These are phyloP conservation scores for Santalum album DNA, from an alignment of 164 flowering plant species.

Conservation along the genomic window DNA sequence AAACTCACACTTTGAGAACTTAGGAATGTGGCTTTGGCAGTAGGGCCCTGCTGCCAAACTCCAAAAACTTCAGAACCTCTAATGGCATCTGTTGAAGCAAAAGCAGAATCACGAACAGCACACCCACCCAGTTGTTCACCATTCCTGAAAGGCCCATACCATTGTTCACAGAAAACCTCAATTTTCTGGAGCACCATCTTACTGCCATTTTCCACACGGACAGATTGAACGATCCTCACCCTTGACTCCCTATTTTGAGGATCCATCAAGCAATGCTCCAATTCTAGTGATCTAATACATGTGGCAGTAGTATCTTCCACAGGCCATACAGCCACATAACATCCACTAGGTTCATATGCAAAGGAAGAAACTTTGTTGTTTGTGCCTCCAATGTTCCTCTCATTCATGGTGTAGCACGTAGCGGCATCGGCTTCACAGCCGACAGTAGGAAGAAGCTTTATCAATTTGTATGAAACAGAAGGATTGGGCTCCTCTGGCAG, in stretches of 20 bases:
- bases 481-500: slow-evolving; percentile 15
- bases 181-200: slow-evolving; percentile 27
- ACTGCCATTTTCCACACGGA: slow-evolving; percentile 24
- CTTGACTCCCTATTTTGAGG: slow-evolving; percentile 65
- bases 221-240: slow-evolving; percentile 63
- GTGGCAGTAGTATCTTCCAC: slow-evolving; percentile 13
- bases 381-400: slow-evolving; percentile 45
- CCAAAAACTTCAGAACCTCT: slow-evolving; percentile 50
- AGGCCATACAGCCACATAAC: slow-evolving; percentile 72
- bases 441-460: slow-evolving; percentile 83
- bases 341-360: slow-evolving; percentile 61
- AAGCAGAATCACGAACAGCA: slow-evolving; percentile 72
- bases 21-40: slow-evolving; percentile 36
- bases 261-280: slow-evolving; percentile 85
- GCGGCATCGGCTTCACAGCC: slow-evolving; percentile 99
- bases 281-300: slow-evolving; percentile 32
- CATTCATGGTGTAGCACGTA: slow-evolving; percentile 49
- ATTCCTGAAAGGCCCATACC: slow-evolving; percentile 94
- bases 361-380: slow-evolving; percentile 38
- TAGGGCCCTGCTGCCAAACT: slow-evolving; percentile 47
- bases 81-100: slow-evolving; percentile 62
- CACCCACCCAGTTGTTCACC: slow-evolving; percentile 95
- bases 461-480: slow-evolving; percentile 47
- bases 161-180: slow-evolving; percentile 72
- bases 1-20: slow-evolving; percentile 38